Base-by-base conservation (phyloP, 345 rosid species). In the Euclidium syriacum region DNA sequence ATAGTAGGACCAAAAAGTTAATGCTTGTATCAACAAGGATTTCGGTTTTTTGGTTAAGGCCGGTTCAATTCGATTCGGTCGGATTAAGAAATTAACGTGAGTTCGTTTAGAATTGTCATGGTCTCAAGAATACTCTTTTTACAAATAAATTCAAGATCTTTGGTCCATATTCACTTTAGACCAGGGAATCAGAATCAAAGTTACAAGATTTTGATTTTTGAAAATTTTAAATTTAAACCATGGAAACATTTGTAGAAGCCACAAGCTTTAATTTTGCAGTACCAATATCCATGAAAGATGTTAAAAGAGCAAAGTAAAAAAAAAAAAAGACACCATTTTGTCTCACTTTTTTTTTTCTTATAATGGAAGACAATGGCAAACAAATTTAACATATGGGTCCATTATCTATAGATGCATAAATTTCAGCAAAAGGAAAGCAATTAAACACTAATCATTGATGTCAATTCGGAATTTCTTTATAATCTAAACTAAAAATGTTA, bases 1-100 rank as follows among this genome's bases (percentile, higher is more conserved):
- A 58, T 12, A 11, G 8, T 29, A n/a, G 33, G 42, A 67, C 17
- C 43, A 29, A 49, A 16, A 17, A 30, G 16, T 49, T 49, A 58
- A 68, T 58, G 64, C n/a, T n/a, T 57, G 41, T 14, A 47, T 36
- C 44, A 12, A 53, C 27, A n/a, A n/a, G n/a, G n/a, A n/a, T n/a
- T n/a, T n/a, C n/a, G n/a, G n/a, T n/a, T n/a, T n/a, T n/a, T n/a
- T n/a, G n/a, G n/a, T n/a, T n/a, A n/a, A n/a, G n/a, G n/a, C n/a
- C n/a, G n/a, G n/a, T n/a, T n/a, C n/a, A n/a, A n/a, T n/a, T n/a
- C n/a, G n/a, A n/a, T n/a, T n/a, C n/a, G n/a, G n/a, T n/a, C n/a
- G n/a, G n/a, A n/a, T n/a, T n/a, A n/a, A n/a, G n/a, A n/a, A n/a
- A n/a, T n/a, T n/a, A n/a, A n/a, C n/a, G n/a, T n/a, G n/a, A n/a